These are phyloP conservation scores for Zygosaccharomyces bailii DNA, from an alignment of 805 yeast species.

Conservation along the genomic window DNA sequence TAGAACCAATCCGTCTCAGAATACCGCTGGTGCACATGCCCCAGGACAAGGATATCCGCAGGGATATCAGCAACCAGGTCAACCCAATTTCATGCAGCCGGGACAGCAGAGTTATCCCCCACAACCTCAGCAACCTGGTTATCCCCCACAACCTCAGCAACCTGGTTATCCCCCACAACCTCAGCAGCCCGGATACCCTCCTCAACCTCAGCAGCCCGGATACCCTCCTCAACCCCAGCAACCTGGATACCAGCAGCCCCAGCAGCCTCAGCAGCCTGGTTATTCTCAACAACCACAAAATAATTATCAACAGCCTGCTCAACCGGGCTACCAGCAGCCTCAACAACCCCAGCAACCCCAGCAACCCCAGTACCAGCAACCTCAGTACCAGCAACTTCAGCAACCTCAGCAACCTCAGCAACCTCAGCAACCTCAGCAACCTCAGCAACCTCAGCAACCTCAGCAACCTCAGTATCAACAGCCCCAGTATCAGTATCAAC, in stretches of 20 bases:
- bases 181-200: constrained; percentile 14
- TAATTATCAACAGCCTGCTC: constrained; percentile 4
- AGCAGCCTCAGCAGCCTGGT: constrained; percentile 9
- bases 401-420: background rate
- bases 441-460: constrained; percentile 10
- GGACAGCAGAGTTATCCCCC: constrained; percentile 4
- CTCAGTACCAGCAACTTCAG: background rate
- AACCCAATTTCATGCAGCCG: constrained; percentile 8
- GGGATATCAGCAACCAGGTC: constrained; percentile 11
- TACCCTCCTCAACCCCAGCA: constrained; percentile 9
- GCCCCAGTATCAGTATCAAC: constrained; percentile 10
- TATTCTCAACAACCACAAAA: constrained; percentile 7
- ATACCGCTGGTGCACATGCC: background rate
- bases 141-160: constrained; percentile 5
- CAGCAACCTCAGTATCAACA: constrained; percentile 12
- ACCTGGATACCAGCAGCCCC: constrained; percentile 6
- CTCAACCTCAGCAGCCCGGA: constrained; percentile 10
- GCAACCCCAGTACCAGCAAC: constrained; percentile 7
- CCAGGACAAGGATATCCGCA: constrained; percentile 4
- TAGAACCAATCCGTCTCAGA: constrained; percentile 1
- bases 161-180: background rate
- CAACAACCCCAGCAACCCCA: constrained; percentile 4
- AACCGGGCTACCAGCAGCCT: constrained; percentile 10
- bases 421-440: constrained; percentile 12
- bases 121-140: constrained; percentile 10